Conservation (phyloP, 192 early-diverging fungal genomes). For the Rhizophagus sp. region DNA sequence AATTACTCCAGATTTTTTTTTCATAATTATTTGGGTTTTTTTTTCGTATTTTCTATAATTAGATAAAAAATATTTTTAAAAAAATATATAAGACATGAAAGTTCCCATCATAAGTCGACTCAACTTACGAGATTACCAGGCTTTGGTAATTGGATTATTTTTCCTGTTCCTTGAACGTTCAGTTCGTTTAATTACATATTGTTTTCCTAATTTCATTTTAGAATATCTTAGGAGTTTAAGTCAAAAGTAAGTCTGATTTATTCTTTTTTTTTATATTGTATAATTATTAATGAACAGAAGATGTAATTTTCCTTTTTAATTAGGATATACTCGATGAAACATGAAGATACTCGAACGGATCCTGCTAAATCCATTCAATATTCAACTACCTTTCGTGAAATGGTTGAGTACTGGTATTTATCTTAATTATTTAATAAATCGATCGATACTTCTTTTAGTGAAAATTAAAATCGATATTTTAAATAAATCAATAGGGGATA, state of each 20-base stretch:
- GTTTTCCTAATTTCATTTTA: conserved; percentile 59
- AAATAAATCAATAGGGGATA: conserved; percentile 64
- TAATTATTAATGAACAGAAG: conserved; percentile 23
- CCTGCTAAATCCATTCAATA: conserved; percentile 45
- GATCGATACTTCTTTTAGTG: neutral
- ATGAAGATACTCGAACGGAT: conserved; percentile 25
- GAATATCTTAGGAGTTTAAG: conserved; percentile 38
- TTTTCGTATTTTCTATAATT: no score
- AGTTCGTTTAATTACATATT: conserved; percentile 65
- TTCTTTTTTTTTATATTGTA: conserved; percentile 17
- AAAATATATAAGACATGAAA: neutral
- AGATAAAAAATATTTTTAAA: no score
- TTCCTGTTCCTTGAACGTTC: conserved; percentile 73
- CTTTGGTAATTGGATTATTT: conserved; percentile 58
- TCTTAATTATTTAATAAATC: neutral
- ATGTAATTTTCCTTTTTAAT: neutral
- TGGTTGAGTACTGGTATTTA: conserved; percentile 48
- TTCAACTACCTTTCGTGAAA: conserved; percentile 44
- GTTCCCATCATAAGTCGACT: conserved; percentile 64
- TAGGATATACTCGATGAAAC: neutral
- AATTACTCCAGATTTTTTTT: no score
- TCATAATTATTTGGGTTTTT: no score
- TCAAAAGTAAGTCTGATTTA: conserved; percentile 30
- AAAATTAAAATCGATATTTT: neutral
- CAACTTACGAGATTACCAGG: conserved; percentile 61